Evolutionary conservation across 2,329 filamentous ascomycete genomes (phyloP).

Genomic region (Ascochyta pisi): DNA sequence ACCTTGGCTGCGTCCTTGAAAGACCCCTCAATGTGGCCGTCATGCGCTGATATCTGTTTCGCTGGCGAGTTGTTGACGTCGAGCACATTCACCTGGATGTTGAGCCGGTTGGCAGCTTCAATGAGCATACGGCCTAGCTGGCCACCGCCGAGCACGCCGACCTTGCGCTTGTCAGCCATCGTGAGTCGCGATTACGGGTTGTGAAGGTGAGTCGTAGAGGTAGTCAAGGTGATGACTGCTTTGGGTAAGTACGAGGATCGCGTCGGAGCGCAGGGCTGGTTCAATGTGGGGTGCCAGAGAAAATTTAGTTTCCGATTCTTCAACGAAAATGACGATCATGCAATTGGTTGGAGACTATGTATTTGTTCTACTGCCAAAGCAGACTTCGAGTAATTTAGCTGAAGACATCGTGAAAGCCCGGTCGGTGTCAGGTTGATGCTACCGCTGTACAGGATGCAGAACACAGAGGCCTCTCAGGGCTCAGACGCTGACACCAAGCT

Average conservation of each 20-base stretch:
- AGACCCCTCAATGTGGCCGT: constrained; percentile 79
- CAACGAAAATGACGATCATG: constrained; percentile 14
- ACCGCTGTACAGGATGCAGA: neutral
- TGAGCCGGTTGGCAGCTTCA: constrained; percentile 81
- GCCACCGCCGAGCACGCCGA: constrained; percentile 53
- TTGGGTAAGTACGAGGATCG: constrained; percentile 26
- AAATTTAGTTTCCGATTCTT: constrained; percentile 32
- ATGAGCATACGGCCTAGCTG: constrained; percentile 90
- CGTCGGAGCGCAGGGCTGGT: constrained; percentile 26
- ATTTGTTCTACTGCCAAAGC: neutral
- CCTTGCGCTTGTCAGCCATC: constrained; percentile 44
- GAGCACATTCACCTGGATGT: constrained; percentile 78
- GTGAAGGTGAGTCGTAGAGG: constrained; percentile 6
- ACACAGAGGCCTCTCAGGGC: neutral
- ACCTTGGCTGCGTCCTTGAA: constrained; percentile 86
- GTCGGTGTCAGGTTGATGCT: neutral
- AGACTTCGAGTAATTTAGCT: neutral
- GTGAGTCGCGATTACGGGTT: constrained; percentile 7
- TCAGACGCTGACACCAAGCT: neutral
- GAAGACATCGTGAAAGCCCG: neutral
- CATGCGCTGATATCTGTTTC: constrained; percentile 81
- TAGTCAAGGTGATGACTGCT: constrained; percentile 26
- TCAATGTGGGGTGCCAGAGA: constrained; percentile 31
- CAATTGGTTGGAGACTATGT: constrained; percentile 2
- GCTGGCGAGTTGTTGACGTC: constrained; percentile 80